Conservation (phyloP, 768 basidiomycete species). For the Pulveroboletus sp. region DNA sequence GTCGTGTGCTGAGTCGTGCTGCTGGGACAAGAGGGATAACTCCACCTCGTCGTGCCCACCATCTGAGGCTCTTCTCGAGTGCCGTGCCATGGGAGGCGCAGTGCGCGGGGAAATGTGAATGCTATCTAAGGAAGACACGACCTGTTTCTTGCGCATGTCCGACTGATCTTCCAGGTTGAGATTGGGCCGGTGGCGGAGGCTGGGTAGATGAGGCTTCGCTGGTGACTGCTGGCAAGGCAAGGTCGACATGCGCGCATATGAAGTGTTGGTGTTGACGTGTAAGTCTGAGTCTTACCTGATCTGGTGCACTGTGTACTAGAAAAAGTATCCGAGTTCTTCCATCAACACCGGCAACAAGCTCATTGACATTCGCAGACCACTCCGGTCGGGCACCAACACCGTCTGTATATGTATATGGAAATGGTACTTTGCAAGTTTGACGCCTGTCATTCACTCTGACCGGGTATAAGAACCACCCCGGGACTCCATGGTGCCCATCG, state of each 20-base stretch:
- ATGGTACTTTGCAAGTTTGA: too few relatives aligned
- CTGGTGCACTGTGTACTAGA: background rate
- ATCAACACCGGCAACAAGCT: too few relatives aligned
- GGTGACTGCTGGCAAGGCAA: conserved; percentile 23
- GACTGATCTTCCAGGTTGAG: conserved; percentile 37
- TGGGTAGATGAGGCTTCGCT: conserved; percentile 24
- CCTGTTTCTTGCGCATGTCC: conserved; percentile 42
- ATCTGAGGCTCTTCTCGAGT: conserved; percentile 30
- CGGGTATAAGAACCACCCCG: conserved; percentile 5
- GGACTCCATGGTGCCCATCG: too few relatives aligned
- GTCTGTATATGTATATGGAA: too few relatives aligned
- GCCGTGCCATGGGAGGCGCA: conserved; percentile 36
- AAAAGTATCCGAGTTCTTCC: too few relatives aligned
- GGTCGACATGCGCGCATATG: conserved; percentile 23
- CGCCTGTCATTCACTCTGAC: background rate
- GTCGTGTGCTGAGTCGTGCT: conserved; percentile 47
- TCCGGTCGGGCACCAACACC: too few relatives aligned
- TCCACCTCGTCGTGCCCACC: conserved; percentile 52
- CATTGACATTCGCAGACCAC: background rate
- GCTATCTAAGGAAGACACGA: conserved; percentile 56
- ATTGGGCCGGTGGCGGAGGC: conserved; percentile 29
- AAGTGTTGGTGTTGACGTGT: conserved; percentile 6
- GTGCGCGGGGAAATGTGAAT: conserved; percentile 56
- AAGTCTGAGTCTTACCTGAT: conserved; percentile 5
- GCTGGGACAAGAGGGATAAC: conserved; percentile 52